Evolutionary conservation across 805 yeast species (phyloP).

Genomic region (Cyberlindnera nakhonratchasimensis): DNA sequence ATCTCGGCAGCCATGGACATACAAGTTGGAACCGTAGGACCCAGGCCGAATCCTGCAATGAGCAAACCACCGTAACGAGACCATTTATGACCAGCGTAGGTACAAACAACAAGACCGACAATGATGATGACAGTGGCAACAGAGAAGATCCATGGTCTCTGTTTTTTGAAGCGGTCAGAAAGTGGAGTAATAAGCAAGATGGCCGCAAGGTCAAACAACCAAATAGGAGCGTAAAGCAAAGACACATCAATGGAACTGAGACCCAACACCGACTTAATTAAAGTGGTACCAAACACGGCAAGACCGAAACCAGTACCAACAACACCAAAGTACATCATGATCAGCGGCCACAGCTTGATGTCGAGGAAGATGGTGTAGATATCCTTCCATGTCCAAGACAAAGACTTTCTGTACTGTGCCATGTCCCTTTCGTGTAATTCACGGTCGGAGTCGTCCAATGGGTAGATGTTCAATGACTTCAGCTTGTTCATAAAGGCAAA

Average conservation of each 20-base stretch:
- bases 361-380: slow-evolving; percentile 54
- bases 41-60: slow-evolving; percentile 82
- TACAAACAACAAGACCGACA: slow-evolving; percentile 68
- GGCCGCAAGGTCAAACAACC: slow-evolving; percentile 81
- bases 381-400: slow-evolving; percentile 59
- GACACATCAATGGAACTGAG: slow-evolving; percentile 68
- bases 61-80: slow-evolving; percentile 73
- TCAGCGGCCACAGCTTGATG: slow-evolving; percentile 70
- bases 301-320: slow-evolving; percentile 90
- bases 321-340: slow-evolving; percentile 88
- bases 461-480: slow-evolving; percentile 31
- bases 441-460: slow-evolving; percentile 52
- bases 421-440: slow-evolving; percentile 59
- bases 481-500: slow-evolving; percentile 16
- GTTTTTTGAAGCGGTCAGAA: slow-evolving; percentile 62
- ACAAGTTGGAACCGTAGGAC: slow-evolving; percentile 86
- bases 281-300: slow-evolving; percentile 80
- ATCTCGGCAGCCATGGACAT: slow-evolving; percentile 84
- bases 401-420: slow-evolving; percentile 43
- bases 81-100: slow-evolving; percentile 75
- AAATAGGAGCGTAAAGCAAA: slow-evolving; percentile 80
- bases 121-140: slow-evolving; percentile 65
- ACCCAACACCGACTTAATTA: slow-evolving; percentile 57
- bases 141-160: slow-evolving; percentile 61
- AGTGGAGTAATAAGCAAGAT: slow-evolving; percentile 74